Conservation (phyloP, 331 rosid species). For the Quercus tomentella region DNA sequence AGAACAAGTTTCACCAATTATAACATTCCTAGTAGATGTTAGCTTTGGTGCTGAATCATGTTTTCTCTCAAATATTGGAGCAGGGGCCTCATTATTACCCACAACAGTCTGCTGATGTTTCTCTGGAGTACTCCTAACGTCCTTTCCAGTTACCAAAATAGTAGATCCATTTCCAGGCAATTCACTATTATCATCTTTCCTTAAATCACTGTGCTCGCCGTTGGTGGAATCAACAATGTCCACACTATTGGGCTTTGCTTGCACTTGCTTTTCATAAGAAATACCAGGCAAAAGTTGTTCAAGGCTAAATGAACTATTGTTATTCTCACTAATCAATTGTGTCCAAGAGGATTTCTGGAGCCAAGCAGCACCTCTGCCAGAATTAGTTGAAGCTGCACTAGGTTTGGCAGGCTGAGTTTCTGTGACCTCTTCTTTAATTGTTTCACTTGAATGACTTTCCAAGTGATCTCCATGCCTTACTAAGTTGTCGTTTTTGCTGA, state of each 20-base stretch:
- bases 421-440: neutral
- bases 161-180: slow-evolving; percentile 12
- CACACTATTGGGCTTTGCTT: slow-evolving; percentile 11
- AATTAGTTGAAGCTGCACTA: slow-evolving; percentile 22
- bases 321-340: slow-evolving; percentile 46
- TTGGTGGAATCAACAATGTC: slow-evolving; percentile 22
- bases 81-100: slow-evolving; percentile 12
- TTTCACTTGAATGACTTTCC: slow-evolving; percentile 2
- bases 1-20: slow-evolving; percentile 50
- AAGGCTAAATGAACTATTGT: slow-evolving; percentile 55
- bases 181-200: slow-evolving; percentile 21
- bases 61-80: slow-evolving; percentile 21
- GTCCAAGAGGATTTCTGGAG: slow-evolving; percentile 76
- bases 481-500: slow-evolving; percentile 10
- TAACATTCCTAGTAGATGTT: slow-evolving; percentile 22
- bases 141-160: slow-evolving; percentile 2
- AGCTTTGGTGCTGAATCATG: slow-evolving; percentile 26
- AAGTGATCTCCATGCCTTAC: slow-evolving; percentile 15
- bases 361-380: slow-evolving; percentile 76
- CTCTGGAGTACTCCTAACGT: slow-evolving; percentile 4
- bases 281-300: slow-evolving; percentile 45
- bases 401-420: slow-evolving; percentile 32
- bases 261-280: slow-evolving; percentile 30
- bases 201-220: slow-evolving; percentile 15
- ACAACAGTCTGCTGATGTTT: slow-evolving; percentile 21